Conservation (phyloP, 768 basidiomycete genomes). For the Lentinus tigrinus region DNA sequence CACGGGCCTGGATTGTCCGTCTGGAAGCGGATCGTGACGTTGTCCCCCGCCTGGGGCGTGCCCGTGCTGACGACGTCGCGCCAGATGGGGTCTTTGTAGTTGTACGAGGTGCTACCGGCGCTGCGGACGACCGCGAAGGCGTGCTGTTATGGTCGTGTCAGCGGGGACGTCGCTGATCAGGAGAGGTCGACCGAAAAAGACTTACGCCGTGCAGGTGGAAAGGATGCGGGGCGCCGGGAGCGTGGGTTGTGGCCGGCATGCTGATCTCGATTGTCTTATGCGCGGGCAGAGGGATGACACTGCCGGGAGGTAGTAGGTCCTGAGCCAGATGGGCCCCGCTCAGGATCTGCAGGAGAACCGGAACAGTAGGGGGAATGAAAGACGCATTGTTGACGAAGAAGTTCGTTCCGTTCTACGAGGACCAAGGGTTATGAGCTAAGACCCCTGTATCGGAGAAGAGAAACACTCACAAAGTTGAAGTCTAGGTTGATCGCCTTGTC, state of each 20-base stretch:
- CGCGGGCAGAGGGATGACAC: slow-evolving; percentile 44
- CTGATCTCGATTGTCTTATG: slow-evolving; percentile 44
- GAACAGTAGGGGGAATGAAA: slow-evolving; percentile 35
- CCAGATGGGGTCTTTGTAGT: slow-evolving; percentile 53
- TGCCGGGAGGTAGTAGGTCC: slow-evolving; percentile 39
- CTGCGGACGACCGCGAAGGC: slow-evolving; percentile 45
- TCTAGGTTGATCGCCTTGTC: slow-evolving; percentile 17
- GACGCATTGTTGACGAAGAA: slow-evolving; percentile 35
- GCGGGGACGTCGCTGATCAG: no score
- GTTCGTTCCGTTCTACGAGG: slow-evolving; percentile 5
- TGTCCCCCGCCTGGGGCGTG: slow-evolving; percentile 25
- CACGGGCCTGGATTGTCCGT: slow-evolving; percentile 20
- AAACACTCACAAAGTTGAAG: slow-evolving; percentile 18
- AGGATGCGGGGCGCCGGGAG: slow-evolving; percentile 7
- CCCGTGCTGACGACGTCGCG: slow-evolving; percentile 38
- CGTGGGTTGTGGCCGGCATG: slow-evolving; percentile 13
- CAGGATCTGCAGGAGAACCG: slow-evolving; percentile 49
- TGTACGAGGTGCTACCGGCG: slow-evolving; percentile 37
- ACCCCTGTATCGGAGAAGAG: not conserved
- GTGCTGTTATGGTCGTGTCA: slow-evolving; percentile 30
- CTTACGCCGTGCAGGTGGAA: slow-evolving; percentile 16
- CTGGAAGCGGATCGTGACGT: slow-evolving; percentile 47
- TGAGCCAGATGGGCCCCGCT: slow-evolving; percentile 41
- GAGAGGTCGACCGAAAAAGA: no score
- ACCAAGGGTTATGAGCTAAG: not conserved